Base-by-base conservation (phyloP, 345 rosid genomes). In the Barbarea vulgaris region DNA sequence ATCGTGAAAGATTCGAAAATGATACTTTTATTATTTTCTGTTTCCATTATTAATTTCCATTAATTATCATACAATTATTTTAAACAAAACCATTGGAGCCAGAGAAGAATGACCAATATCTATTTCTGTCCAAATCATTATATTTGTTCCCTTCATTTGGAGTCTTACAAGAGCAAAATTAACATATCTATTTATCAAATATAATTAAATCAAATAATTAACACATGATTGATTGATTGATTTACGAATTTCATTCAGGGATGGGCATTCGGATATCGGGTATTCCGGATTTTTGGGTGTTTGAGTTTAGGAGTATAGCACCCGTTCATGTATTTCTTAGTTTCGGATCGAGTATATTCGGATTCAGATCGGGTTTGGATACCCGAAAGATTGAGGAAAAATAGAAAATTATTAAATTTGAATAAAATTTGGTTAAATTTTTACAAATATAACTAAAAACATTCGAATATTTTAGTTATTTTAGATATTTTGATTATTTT, bases 121-220 rank as follows among this genome's bases (percentile, higher is more conserved):
- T 31, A 15, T 64, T 55, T 64, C 56, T 64, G 71, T 73, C 70
- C 44, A 52, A 39, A 73, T 64, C 70, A 62, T 24, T 6, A 52
- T 17, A 33, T 15, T 48, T 51, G 62, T 25, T 68, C 61, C 69
- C 10, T 73, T 64, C 71, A 11, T 52, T 22, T 31, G 63, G 27
- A 9, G 5, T 30, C 28, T 25, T 19, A 5, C 25, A 28, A 47
- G 12, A 65, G 48, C 57, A 31, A 48, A 64, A 15, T 4, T 67
- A 6, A 67, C 10, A 67, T 21, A 18, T 50, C 0, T 8, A 21
- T 33, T 4, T 65, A 0, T 11, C n/a, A 18, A 3, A 14, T 9
- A 31, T 1, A 14, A 14, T 39, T 13, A 17, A 9, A 34, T 28
- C 17, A 11, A 22, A 1, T 46, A 6, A n/a, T 42, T 6, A 24